Evolutionary conservation across 148 eudicot genomes (phyloP).

Genomic region (Rhododendron ovatum): DNA sequence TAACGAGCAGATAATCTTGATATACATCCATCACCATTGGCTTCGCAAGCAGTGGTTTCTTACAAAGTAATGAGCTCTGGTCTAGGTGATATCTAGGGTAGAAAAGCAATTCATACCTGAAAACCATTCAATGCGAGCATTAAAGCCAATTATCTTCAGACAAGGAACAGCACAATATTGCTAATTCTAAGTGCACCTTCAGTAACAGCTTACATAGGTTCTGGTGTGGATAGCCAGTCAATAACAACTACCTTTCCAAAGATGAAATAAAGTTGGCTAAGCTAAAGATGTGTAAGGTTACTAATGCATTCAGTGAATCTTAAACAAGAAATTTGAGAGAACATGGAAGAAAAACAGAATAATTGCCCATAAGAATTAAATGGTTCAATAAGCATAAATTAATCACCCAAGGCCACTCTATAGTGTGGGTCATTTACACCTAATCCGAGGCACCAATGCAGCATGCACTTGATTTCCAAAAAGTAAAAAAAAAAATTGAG

Average conservation of each 20-base stretch:
- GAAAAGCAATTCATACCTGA: conserved; percentile 94
- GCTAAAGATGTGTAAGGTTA: not conserved
- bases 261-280: not conserved
- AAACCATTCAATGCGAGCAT: conserved; percentile 12
- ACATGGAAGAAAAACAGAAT: not conserved
- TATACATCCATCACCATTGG: conserved; percentile 96
- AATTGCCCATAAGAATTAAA: not conserved
- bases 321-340: not conserved
- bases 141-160: not conserved
- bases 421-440: not conserved
- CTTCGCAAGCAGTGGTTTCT: conserved; percentile 70
- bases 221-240: not conserved
- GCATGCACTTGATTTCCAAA: not conserved
- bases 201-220: not conserved
- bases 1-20: conserved; percentile 84
- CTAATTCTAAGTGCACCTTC: conserved; percentile 2
- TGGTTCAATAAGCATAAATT: not conserved
- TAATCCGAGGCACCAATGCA: not conserved
- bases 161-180: not conserved
- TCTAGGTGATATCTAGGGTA: conserved; percentile 99
- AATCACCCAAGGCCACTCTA: not conserved
- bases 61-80: conserved; percentile 86
- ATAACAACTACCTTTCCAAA: not conserved
- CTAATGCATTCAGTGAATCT: not conserved
- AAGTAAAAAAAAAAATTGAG: not conserved